phyloP scores from a whole-genome alignment of 768 basidiomycete species.

The Tricholoma terreum region DNA sequence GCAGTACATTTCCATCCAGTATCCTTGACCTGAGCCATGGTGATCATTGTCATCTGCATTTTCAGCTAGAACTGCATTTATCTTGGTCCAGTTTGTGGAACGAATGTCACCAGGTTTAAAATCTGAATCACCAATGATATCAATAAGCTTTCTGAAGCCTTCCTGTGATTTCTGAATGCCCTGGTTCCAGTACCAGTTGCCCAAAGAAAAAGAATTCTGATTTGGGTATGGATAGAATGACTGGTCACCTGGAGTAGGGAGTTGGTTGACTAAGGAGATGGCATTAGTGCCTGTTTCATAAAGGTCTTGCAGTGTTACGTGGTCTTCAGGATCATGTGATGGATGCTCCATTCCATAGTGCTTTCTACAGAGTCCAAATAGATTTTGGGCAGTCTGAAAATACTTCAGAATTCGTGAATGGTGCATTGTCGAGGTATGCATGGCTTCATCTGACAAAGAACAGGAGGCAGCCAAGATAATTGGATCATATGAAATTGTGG shows the following conservation, averaged over 20 bases:
- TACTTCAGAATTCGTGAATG: not conserved
- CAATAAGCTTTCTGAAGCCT: too few relatives aligned
- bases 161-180: too few relatives aligned
- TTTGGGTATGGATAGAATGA: constrained; percentile 4
- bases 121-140: constrained; percentile 12
- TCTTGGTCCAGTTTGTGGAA: not conserved
- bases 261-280: not conserved
- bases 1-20: too few relatives aligned
- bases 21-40: not conserved
- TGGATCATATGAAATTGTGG: not conserved
- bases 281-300: not conserved
- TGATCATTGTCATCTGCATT: not conserved
- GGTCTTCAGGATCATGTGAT: not conserved
- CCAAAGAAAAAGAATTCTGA: constrained; percentile 3
- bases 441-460: not conserved
- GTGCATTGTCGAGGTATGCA: not conserved
- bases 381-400: not conserved
- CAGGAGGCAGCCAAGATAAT: not conserved
- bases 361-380: too few relatives aligned
- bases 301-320: not conserved
- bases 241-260: not conserved
- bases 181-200: too few relatives aligned
- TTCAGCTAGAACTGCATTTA: not conserved
- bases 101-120: not conserved
- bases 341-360: not conserved